phyloP scores from a whole-genome alignment of 306 rosid genomes.

The Cucumis sativus region Cucumber_9930_V3 NC_026660.2:30291001-30291500 shows the following conservation, averaged over 20 bases:
- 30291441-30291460: constrained; percentile 71
- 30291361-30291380: not conserved
- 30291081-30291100: not conserved
- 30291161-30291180: constrained; percentile 79
- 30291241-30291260: constrained; percentile 34
- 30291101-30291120: not conserved
- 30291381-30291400: not conserved
- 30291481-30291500: constrained; percentile 76
- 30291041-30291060: constrained; percentile 18
- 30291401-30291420: constrained; percentile 27
- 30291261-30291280: not conserved
- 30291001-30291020: constrained; percentile 82
- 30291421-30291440: constrained; percentile 75
- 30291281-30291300: not conserved
- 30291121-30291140: constrained; percentile 6
- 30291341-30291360: not conserved
- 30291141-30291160: constrained; percentile 25
- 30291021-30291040: constrained; percentile 78
- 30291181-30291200: constrained; percentile 94
- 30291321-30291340: not conserved
- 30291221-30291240: constrained; percentile 74
- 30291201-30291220: constrained; percentile 72
- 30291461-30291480: constrained; percentile 73
- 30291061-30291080: not conserved
- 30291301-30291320: not conserved